Evolutionary conservation across 2,329 filamentous ascomycete genomes (phyloP).

Genomic region (Nannizziopsis arthrosporioides): DNA sequence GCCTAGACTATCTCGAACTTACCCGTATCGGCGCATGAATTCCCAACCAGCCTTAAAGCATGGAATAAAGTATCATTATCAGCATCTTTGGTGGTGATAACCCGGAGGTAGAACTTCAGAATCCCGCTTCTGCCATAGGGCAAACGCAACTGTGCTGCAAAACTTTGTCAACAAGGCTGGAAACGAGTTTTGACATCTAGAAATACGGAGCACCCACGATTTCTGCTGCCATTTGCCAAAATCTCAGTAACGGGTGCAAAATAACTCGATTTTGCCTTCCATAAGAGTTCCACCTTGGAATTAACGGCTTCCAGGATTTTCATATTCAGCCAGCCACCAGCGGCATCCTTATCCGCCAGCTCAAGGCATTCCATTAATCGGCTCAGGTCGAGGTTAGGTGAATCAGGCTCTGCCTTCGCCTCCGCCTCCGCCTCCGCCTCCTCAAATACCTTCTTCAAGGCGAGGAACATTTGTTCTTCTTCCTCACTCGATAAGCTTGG

Average conservation of each 20-base stretch:
- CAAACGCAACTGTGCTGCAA: slow-evolving; percentile 27
- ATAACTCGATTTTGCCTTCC: slow-evolving; percentile 27
- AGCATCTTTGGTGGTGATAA: slow-evolving; percentile 24
- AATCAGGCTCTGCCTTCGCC: slow-evolving; percentile 19
- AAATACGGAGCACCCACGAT: slow-evolving; percentile 25
- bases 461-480: slow-evolving; percentile 26
- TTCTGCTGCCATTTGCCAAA: slow-evolving; percentile 34
- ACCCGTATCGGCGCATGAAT: slow-evolving; percentile 38
- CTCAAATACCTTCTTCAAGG: slow-evolving; percentile 25
- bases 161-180: slow-evolving; percentile 14
- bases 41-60: slow-evolving; percentile 34
- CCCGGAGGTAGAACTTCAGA: slow-evolving; percentile 32
- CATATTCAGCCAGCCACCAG: slow-evolving; percentile 17
- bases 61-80: slow-evolving; percentile 28
- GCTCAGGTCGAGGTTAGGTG: slow-evolving; percentile 20
- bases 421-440: slow-evolving; percentile 18
- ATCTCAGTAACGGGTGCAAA: slow-evolving; percentile 28
- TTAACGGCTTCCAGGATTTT: slow-evolving; percentile 22
- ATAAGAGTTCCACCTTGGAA: slow-evolving; percentile 26
- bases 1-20: slow-evolving; percentile 9
- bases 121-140: slow-evolving; percentile 32
- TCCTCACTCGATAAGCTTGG: slow-evolving; percentile 20
- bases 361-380: slow-evolving; percentile 24
- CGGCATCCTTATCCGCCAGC: slow-evolving; percentile 20
- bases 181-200: not conserved